Evolutionary conservation across 225 moss, liverwort and hornwort species (phyloP), one percentile per base, ranked within the genome.

Genomic region (Rhytidiadelphus loreus): DNA sequence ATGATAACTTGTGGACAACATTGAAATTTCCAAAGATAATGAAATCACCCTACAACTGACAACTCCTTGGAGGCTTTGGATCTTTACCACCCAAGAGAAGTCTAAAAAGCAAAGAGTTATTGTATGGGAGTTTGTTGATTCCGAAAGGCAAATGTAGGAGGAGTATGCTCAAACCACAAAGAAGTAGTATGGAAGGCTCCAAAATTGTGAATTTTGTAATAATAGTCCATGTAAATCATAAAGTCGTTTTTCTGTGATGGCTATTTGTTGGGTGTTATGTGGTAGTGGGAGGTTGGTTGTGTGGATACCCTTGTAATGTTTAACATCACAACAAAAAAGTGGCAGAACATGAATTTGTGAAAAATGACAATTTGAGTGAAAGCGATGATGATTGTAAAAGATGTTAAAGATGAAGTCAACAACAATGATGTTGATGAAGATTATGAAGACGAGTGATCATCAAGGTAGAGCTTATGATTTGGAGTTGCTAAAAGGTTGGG

Each of bases 41-140:
- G 10, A 55, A 4, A 0, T 55, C 10, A 10, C 0, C n/a, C 37
- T 4, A 55, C 4, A 9, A 6, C 16, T 3, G 25, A 77, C 37
- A 77, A 25, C 25, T 15, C 77, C 16, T 77, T 55, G 4, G 55
- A n/a, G 37, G 55, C 55, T 25, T 77, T 25, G 24, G 37, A 37
- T 55, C 55, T 55, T 77, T 55, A 77, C 37, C 10, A 77, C 25
- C 25, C n/a, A 10, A 16, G 77, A 77, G 16, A 77, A n/a, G n/a
- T 10, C 0, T 16, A 7, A n/a, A 24, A 77, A 77, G 55, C 10
- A 2, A 0, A 55, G 16, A 24, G 10, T 77, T n/a, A 77, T n/a
- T 55, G 25, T 77, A 10, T 77, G 25, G 55, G 25, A 55, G 37
- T 37, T 77, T 4, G 37, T 55, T 77, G 77, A 77, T 77, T 25